phyloP scores from a whole-genome alignment of 495 filamentous ascomycete genomes.

The Penicillium longicatenatum region DNA sequence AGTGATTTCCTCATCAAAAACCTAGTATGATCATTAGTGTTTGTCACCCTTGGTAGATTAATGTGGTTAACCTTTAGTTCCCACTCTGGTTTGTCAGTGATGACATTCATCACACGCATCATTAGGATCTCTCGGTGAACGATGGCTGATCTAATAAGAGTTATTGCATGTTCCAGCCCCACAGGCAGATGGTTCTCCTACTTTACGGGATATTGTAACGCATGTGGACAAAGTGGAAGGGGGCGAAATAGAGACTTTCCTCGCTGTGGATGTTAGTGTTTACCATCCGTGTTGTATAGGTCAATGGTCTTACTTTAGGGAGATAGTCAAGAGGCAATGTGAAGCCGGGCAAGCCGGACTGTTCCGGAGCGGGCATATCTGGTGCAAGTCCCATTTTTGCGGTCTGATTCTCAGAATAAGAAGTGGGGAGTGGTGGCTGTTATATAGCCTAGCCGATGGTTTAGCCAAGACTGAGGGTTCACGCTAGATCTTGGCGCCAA shows the following conservation, averaged over 20 bases:
- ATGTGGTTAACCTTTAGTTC: constrained; percentile 38
- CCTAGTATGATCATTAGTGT: constrained; percentile 8
- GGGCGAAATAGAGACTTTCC: too few species aligned
- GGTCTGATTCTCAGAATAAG: neutral
- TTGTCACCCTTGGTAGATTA: neutral
- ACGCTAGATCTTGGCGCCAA: neutral
- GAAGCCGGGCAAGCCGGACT: neutral
- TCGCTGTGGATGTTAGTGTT: neutral
- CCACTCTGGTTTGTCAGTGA: constrained; percentile 53
- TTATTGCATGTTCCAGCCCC: neutral
- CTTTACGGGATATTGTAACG: neutral
- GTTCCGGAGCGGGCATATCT: neutral
- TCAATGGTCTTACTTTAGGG: neutral
- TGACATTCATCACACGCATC: constrained; percentile 38
- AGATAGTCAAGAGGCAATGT: neutral
- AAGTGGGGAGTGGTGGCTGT: neutral
- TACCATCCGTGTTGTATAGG: neutral
- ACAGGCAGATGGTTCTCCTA: neutral
- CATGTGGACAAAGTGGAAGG: neutral
- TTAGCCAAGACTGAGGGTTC: neutral
- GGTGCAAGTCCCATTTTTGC: neutral
- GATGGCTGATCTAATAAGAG: neutral
- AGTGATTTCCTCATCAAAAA: constrained; percentile 47
- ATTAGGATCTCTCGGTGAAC: constrained; percentile 22
- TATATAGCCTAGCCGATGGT: neutral